These are phyloP conservation scores for Circinella umbellata DNA, from an alignment of 371 early-diverging fungal species.

Conservation along the genomic window DNA sequence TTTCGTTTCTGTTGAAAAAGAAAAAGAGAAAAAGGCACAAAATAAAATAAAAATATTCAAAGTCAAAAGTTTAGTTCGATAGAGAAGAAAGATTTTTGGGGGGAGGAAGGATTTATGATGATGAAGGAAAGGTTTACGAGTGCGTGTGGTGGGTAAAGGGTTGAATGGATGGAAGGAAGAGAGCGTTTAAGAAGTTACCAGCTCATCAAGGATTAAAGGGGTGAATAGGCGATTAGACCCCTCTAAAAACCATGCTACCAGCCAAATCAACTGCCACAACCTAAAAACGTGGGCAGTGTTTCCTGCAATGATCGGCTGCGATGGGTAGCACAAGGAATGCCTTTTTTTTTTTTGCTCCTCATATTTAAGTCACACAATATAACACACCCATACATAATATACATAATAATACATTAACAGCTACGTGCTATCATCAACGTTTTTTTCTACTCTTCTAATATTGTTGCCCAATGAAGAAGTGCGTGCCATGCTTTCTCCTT, in stretches of 20 bases:
- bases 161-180: not conserved
- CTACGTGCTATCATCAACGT: not conserved
- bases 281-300: constrained; percentile 26
- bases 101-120: not conserved
- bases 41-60: no score
- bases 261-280: constrained; percentile 25
- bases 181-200: constrained; percentile 9
- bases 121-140: not conserved
- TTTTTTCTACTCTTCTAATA: constrained; percentile 2
- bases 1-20: no score
- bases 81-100: no score
- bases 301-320: constrained; percentile 29
- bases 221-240: constrained; percentile 14
- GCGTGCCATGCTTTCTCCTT: not conserved
- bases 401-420: no score
- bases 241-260: constrained; percentile 5
- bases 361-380: constrained; percentile 4
- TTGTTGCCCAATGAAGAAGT: constrained; percentile 9
- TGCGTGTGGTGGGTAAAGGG: not conserved
- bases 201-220: constrained; percentile 1
- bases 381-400: no score
- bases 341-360: not conserved
- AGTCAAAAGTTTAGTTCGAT: no score
- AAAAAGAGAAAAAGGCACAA: no score
- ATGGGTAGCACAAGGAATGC: constrained; percentile 18